Percentiles rank a stretch among this genome's conserved stretches.
These are phyloP conservation scores for Candida ortonii DNA, from an alignment of 805 yeast genomes.

Conservation along the genomic window DNA sequence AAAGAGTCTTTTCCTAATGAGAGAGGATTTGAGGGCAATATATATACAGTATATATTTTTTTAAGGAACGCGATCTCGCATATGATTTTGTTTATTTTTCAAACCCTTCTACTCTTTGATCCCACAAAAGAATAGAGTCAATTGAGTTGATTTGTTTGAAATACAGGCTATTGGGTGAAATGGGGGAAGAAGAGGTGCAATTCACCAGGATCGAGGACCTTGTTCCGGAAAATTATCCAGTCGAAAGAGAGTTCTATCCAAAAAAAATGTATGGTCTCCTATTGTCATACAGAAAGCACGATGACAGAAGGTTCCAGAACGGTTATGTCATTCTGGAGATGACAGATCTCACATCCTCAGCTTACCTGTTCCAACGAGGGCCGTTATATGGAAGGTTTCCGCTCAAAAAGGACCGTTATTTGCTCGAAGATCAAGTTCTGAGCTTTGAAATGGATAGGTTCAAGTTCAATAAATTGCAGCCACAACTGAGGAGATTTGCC, in stretches of 20 bases:
- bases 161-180: too few relatives aligned
- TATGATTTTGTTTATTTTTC: neutral
- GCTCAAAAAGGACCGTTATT: conserved; percentile 3
- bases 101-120: too few relatives aligned
- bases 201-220: conserved; percentile 11
- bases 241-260: conserved; percentile 3
- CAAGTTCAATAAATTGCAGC: conserved; percentile 5
- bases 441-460: conserved; percentile 13
- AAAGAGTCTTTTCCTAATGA: neutral
- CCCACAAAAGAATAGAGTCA: neutral
- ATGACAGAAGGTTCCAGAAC: conserved; percentile 1
- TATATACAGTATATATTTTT: neutral
- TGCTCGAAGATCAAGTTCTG: conserved; percentile 11
- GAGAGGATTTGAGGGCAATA: neutral
- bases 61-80: conserved; percentile 1
- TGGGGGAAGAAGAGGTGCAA: too few relatives aligned
- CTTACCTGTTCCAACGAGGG: conserved; percentile 2
- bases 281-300: conserved; percentile 12
- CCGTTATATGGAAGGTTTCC: conserved; percentile 9
- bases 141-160: neutral
- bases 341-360: conserved; percentile 25
- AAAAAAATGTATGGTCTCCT: conserved; percentile 17
- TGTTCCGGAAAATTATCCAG: conserved; percentile 2
- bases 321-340: conserved; percentile 10
- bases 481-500: conserved; percentile 4